These are phyloP conservation scores for Trichoderma sp. DNA, from an alignment of 2,329 filamentous ascomycete species.

Conservation along the genomic window DNA sequence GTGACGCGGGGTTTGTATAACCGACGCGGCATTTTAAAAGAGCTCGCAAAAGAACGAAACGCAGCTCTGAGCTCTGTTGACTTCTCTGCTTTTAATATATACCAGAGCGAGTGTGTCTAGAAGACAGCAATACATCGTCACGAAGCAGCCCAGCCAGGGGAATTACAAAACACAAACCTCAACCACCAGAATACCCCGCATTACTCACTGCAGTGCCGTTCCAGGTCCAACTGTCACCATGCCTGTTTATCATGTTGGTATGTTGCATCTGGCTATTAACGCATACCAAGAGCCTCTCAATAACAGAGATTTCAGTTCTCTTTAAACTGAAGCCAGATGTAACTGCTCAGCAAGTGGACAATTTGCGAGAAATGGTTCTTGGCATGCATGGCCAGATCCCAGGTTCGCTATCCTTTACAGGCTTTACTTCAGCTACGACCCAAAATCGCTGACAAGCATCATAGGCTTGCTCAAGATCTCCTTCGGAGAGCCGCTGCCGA, in stretches of 20 bases:
- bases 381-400: not conserved
- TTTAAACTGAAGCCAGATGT: not conserved
- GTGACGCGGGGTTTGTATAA: not conserved
- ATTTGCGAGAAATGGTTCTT: not conserved
- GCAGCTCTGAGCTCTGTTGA: not conserved
- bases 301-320: not conserved
- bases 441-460: not conserved
- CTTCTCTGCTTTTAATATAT: not conserved
- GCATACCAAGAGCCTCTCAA: not conserved
- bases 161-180: not conserved
- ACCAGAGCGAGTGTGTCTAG: not conserved
- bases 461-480: not conserved
- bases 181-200: not conserved
- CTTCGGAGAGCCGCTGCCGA: not conserved
- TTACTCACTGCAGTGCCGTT: not conserved
- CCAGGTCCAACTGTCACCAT: not conserved
- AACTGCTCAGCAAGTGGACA: not conserved
- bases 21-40: not conserved
- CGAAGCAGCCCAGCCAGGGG: not conserved
- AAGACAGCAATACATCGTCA: not conserved
- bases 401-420: not conserved
- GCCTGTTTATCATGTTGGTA: constrained; percentile 1
- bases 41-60: not conserved
- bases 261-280: not conserved
- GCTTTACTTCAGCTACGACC: too few species aligned